These are phyloP conservation scores for Psilocybe sp. DNA, from an alignment of 768 basidiomycete species.

Conservation along the genomic window DNA sequence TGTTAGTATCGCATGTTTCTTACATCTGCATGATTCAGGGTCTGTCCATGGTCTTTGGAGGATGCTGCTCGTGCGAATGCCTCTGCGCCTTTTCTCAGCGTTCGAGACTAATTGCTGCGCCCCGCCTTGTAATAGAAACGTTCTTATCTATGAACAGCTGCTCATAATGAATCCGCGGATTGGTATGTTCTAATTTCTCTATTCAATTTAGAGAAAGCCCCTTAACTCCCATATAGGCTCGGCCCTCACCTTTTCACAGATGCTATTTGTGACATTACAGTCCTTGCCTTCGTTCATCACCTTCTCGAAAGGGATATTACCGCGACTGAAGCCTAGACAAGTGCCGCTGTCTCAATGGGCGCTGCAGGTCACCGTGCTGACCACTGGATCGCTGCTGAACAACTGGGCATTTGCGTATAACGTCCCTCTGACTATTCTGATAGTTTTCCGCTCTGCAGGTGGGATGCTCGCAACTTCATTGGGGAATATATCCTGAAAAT, in stretches of 20 bases:
- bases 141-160: slow-evolving; percentile 74
- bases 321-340: slow-evolving; percentile 59
- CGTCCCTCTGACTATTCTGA: slow-evolving; percentile 76
- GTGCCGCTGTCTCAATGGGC: slow-evolving; percentile 71
- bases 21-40: slow-evolving; percentile 25
- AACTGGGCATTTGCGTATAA: slow-evolving; percentile 79
- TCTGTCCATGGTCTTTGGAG: slow-evolving; percentile 69
- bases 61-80: slow-evolving; percentile 74
- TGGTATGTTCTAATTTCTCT: slow-evolving; percentile 37
- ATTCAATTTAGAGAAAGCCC: neutral
- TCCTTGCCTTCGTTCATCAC: slow-evolving; percentile 62
- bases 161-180: slow-evolving; percentile 66
- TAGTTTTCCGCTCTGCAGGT: slow-evolving; percentile 86
- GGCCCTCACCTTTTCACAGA: slow-evolving; percentile 82
- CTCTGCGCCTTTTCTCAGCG: neutral
- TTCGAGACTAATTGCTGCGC: neutral
- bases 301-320: slow-evolving; percentile 35
- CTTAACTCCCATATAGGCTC: slow-evolving; percentile 46
- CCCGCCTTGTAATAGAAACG: slow-evolving; percentile 48
- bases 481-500: slow-evolving; percentile 3
- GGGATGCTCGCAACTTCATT: slow-evolving; percentile 6
- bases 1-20: slow-evolving; percentile 1
- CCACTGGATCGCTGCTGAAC: slow-evolving; percentile 68
- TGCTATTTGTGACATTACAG: slow-evolving; percentile 71
- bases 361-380: slow-evolving; percentile 66